These are phyloP conservation scores for Geosiphon pyriformis DNA, from an alignment of 192 early-diverging fungal genomes.

Conservation along the genomic window DNA sequence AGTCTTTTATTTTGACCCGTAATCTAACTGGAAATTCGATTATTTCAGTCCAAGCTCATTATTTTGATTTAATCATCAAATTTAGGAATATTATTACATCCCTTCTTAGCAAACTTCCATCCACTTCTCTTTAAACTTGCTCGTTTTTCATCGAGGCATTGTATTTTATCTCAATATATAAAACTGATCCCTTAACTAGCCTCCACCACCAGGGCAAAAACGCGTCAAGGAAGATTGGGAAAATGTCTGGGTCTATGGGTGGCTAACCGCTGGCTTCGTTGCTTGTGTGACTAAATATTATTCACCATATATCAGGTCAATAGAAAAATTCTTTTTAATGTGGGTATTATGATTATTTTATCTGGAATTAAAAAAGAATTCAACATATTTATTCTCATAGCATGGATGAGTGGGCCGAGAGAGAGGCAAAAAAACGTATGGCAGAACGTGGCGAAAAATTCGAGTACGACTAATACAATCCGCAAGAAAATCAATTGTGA, in stretches of 20 bases:
- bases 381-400: slow-evolving; percentile 31
- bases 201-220: slow-evolving; percentile 52
- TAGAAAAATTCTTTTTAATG: not conserved
- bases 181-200: slow-evolving; percentile 26
- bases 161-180: too few species aligned
- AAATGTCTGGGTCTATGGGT: slow-evolving; percentile 54
- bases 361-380: too few species aligned
- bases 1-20: too few species aligned
- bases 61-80: not conserved
- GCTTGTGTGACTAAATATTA: slow-evolving; percentile 55
- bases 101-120: not conserved
- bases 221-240: slow-evolving; percentile 75
- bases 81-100: not conserved
- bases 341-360: not conserved
- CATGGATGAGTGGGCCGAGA: slow-evolving; percentile 66
- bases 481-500: not conserved
- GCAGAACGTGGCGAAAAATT: slow-evolving; percentile 57
- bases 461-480: slow-evolving; percentile 38
- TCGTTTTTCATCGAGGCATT: too few species aligned
- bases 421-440: slow-evolving; percentile 72
- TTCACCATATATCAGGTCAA: slow-evolving; percentile 75
- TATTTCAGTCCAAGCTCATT: not conserved
- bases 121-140: not conserved
- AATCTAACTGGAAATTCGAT: not conserved
- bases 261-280: slow-evolving; percentile 53